Percentiles rank a stretch among this genome's conserved stretches.
Conservation (phyloP, 208 protist species). For the Trypanosoma caninum region DNA sequence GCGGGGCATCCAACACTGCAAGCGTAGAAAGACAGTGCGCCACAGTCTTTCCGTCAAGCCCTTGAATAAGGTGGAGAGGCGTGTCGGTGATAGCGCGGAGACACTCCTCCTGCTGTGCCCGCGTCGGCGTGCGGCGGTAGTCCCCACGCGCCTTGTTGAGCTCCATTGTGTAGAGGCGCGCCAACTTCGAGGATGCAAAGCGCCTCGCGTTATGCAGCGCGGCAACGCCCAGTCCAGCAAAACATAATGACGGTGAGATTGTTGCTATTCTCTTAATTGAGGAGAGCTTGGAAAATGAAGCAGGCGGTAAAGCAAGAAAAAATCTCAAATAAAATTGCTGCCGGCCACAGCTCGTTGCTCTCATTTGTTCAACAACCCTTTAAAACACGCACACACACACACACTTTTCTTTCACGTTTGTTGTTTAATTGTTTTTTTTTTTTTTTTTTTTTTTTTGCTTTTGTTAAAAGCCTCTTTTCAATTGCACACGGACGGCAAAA, state of each 20-base stretch:
- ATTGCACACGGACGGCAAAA: background rate
- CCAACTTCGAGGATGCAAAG: slow-evolving; percentile 21
- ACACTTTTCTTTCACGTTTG: slow-evolving; percentile 7
- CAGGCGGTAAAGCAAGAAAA: background rate
- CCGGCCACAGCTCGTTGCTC: background rate
- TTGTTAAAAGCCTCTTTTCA: background rate
- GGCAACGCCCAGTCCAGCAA: background rate
- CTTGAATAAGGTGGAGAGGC: slow-evolving; percentile 29
- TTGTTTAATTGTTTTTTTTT: background rate
- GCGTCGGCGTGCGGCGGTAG: slow-evolving; percentile 21
- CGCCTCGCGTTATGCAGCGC: background rate
- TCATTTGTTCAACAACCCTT: slow-evolving; percentile 1
- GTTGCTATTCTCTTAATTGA: background rate
- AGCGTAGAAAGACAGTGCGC: slow-evolving; percentile 42
- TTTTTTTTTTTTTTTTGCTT: background rate
- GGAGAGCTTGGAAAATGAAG: background rate
- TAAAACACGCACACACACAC: too few species aligned
- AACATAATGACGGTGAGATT: background rate
- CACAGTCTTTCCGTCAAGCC: slow-evolving; percentile 36
- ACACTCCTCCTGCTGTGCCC: slow-evolving; percentile 25
- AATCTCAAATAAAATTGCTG: background rate
- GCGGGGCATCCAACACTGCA: slow-evolving; percentile 22
- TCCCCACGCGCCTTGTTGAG: slow-evolving; percentile 21
- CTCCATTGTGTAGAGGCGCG: slow-evolving; percentile 25
- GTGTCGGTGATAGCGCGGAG: slow-evolving; percentile 15